Evolutionary conservation across 768 basidiomycete species (phyloP).

Genomic region (Suillus ampliporus): DNA sequence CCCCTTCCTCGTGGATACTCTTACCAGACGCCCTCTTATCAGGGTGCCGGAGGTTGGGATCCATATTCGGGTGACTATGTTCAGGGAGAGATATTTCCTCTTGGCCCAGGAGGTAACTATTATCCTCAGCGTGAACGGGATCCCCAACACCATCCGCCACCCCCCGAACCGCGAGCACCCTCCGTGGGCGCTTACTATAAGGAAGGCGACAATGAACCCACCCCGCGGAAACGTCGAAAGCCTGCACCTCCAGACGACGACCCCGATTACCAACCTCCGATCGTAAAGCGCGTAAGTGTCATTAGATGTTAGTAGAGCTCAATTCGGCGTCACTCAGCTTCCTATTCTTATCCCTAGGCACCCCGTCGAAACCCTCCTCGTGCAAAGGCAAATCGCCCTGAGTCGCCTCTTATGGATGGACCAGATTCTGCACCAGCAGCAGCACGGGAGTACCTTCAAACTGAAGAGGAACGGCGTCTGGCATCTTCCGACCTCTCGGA

Average conservation of each 20-base stretch:
- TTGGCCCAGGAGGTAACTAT: conserved; percentile 42
- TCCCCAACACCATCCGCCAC: conserved; percentile 17
- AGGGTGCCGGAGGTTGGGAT: conserved; percentile 47
- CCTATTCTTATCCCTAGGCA: conserved; percentile 30
- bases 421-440: conserved; percentile 23
- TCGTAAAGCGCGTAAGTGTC: conserved; percentile 57
- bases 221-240: conserved; percentile 57
- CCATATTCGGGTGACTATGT: conserved; percentile 43
- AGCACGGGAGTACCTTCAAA: conserved; percentile 28
- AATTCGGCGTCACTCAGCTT: conserved; percentile 11
- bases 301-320: conserved; percentile 7
- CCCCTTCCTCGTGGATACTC: conserved; percentile 38
- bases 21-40: conserved; percentile 46
- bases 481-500: conserved; percentile 83
- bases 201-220: conserved; percentile 36
- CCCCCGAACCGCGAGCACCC: conserved; percentile 26
- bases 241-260: conserved; percentile 50
- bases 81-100: conserved; percentile 44
- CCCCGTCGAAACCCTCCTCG: conserved; percentile 51
- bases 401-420: conserved; percentile 31
- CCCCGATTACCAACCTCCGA: conserved; percentile 57
- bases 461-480: conserved; percentile 50
- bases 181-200: conserved; percentile 34
- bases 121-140: conserved; percentile 37
- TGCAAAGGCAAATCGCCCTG: conserved; percentile 40